A percentile compares a stretch with the other conserved stretches of the same genome.
Evolutionary conservation across 768 basidiomycete genomes (phyloP).

Genomic region (Auriscalpium vulgare): DNA sequence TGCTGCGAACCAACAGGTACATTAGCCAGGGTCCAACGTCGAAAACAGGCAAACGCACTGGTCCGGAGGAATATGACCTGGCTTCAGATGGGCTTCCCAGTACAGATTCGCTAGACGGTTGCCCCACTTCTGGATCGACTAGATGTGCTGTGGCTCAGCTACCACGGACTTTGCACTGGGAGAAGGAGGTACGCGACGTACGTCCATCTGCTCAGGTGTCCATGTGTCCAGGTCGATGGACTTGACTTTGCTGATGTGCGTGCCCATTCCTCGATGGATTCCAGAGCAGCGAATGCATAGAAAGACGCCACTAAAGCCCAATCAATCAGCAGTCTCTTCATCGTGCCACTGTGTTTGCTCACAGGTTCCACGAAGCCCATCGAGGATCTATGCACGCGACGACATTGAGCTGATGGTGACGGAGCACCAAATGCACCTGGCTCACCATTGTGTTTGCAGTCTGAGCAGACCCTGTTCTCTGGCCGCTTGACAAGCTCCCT

Average conservation of each 20-base stretch:
- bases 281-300: constrained; percentile 97
- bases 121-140: constrained; percentile 84
- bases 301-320: constrained; percentile 66
- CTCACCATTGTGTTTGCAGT: constrained; percentile 94
- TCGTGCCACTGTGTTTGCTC: constrained; percentile 18
- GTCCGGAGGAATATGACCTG: constrained; percentile 87
- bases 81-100: constrained; percentile 94
- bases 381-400: constrained; percentile 62
- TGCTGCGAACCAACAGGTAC: constrained; percentile 39
- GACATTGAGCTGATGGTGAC: background rate
- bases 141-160: background rate
- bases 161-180: background rate
- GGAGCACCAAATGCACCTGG: constrained; percentile 2
- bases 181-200: constrained; percentile 21
- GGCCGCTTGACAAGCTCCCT: constrained; percentile 82
- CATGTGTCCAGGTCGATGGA: constrained; percentile 96
- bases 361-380: constrained; percentile 99
- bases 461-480: constrained; percentile 92
- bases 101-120: constrained; percentile 89
- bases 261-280: constrained; percentile 96
- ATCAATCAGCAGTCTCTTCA: background rate
- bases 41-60: constrained; percentile 53
- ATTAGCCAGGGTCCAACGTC: background rate
- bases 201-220: constrained; percentile 97
- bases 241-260: constrained; percentile 95